Conservation (phyloP, 2,329 filamentous ascomycete genomes). For the Monosporascus sp. region DNA sequence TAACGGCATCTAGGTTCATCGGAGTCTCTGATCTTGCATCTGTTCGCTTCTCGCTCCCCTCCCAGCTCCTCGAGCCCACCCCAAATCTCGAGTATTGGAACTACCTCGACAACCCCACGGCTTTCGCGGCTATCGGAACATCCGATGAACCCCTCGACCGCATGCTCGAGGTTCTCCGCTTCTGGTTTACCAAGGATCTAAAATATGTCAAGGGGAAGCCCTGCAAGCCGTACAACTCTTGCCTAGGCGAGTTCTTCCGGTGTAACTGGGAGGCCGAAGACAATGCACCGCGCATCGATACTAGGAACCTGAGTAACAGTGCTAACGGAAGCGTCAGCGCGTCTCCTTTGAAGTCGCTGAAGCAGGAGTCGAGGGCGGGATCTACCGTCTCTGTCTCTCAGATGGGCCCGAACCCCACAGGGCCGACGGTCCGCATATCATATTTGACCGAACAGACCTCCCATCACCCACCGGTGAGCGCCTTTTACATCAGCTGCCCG, state of each 20-base stretch:
- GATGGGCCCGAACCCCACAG: constrained; percentile 35
- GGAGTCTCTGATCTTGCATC: constrained; percentile 93
- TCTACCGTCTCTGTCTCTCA: constrained; percentile 49
- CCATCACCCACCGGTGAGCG: constrained; percentile 94
- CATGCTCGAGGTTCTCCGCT: constrained; percentile 89
- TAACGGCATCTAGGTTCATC: constrained; percentile 63
- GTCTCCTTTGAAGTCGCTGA: constrained; percentile 42
- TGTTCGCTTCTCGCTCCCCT: constrained; percentile 91
- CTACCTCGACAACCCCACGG: constrained; percentile 91
- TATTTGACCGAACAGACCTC: constrained; percentile 98
- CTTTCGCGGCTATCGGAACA: constrained; percentile 77
- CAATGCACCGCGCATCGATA: constrained; percentile 61
- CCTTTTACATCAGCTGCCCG: constrained; percentile 89
- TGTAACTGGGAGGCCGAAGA: constrained; percentile 95
- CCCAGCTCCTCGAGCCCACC: constrained; percentile 90
- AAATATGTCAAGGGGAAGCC: constrained; percentile 99
- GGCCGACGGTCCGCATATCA: constrained; percentile 67
- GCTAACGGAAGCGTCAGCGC: constrained; percentile 34
- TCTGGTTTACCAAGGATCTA: constrained; percentile 98
- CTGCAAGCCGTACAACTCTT: constrained; percentile 98
- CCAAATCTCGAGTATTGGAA: constrained; percentile 99
- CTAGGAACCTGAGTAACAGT: constrained; percentile 34
- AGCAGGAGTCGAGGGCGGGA: constrained; percentile 37
- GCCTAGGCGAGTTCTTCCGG: constrained; percentile 94
- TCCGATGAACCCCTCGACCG: constrained; percentile 87